These are phyloP conservation scores for Xylaria curta DNA, from an alignment of 495 filamentous ascomycete species.

Conservation along the genomic window DNA sequence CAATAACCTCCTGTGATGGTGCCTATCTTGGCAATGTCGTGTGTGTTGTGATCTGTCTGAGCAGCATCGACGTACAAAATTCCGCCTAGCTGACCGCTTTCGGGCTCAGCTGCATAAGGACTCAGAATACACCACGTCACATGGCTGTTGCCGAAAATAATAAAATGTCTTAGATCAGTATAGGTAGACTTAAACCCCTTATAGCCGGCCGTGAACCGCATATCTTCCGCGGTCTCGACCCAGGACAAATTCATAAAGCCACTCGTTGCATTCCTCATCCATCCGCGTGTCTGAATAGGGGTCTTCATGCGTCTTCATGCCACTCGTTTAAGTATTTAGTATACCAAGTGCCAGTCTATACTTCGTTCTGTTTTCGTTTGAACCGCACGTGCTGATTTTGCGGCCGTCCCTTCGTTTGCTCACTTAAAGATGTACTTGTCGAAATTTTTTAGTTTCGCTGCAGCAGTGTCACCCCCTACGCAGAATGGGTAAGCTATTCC, in stretches of 20 bases:
- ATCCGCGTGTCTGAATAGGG: background rate
- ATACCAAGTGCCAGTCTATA: constrained; percentile 4
- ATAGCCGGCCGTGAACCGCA: background rate
- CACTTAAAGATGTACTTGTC: constrained; percentile 12
- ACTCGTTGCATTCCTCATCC: background rate
- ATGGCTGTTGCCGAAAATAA: background rate
- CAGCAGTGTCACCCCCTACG: constrained; percentile 5
- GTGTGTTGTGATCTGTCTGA: background rate
- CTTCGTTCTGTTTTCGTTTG: background rate
- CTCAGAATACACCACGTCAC: background rate
- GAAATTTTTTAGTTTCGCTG: constrained; percentile 3
- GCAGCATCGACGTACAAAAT: background rate
- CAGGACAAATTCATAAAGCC: constrained; percentile 12
- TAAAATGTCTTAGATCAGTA: constrained; percentile 22
- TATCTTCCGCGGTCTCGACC: background rate
- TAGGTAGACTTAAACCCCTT: constrained; percentile 1
- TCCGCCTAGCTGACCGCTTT: background rate
- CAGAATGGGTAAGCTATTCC: constrained; percentile 35
- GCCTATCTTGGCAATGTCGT: background rate
- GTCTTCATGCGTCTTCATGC: background rate
- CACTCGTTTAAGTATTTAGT: constrained; percentile 3
- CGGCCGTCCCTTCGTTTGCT: constrained; percentile 24
- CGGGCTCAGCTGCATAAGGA: background rate
- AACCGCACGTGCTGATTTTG: constrained; percentile 25
- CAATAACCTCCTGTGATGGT: constrained; percentile 7